phyloP scores from a whole-genome alignment of 2,329 filamentous ascomycete genomes.

The Phaeosphaeria sp. region DNA sequence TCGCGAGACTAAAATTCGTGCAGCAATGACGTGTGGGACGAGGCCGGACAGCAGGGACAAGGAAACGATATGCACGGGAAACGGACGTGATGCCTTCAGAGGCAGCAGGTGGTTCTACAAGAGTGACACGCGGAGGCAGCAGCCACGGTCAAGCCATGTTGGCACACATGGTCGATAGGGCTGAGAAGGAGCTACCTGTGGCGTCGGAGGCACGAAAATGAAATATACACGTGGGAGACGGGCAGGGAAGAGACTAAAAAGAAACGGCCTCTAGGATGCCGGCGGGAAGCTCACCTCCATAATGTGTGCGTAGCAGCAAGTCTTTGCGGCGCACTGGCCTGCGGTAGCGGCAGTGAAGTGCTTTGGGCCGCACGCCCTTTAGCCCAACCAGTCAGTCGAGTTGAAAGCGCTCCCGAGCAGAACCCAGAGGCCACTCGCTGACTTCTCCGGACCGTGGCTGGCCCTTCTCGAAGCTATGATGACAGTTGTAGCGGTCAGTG shows the following conservation, averaged over 20 bases:
- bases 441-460: slow-evolving; percentile 6
- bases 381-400: neutral
- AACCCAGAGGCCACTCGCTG: neutral
- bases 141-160: slow-evolving; percentile 39
- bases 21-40: slow-evolving; percentile 36
- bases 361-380: slow-evolving; percentile 19
- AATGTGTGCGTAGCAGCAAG: slow-evolving; percentile 31
- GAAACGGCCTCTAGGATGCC: slow-evolving; percentile 14
- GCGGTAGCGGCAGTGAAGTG: slow-evolving; percentile 35
- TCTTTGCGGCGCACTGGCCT: slow-evolving; percentile 37
- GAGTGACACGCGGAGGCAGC: slow-evolving; percentile 39
- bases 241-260: slow-evolving; percentile 23
- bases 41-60: slow-evolving; percentile 22
- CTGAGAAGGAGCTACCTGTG: slow-evolving; percentile 27
- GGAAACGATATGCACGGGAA: slow-evolving; percentile 14
- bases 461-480: neutral
- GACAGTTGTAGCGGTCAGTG: slow-evolving; percentile 12
- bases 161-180: slow-evolving; percentile 32
- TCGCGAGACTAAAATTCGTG: slow-evolving; percentile 24
- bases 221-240: slow-evolving; percentile 15
- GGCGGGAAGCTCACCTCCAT: slow-evolving; percentile 43
- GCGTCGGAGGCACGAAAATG: slow-evolving; percentile 8
- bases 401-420: neutral
- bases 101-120: slow-evolving; percentile 47
- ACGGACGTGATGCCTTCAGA: slow-evolving; percentile 28